Conservation (phyloP, 2,329 filamentous ascomycete genomes). For the Lasiodiplodia theobromae region DNA sequence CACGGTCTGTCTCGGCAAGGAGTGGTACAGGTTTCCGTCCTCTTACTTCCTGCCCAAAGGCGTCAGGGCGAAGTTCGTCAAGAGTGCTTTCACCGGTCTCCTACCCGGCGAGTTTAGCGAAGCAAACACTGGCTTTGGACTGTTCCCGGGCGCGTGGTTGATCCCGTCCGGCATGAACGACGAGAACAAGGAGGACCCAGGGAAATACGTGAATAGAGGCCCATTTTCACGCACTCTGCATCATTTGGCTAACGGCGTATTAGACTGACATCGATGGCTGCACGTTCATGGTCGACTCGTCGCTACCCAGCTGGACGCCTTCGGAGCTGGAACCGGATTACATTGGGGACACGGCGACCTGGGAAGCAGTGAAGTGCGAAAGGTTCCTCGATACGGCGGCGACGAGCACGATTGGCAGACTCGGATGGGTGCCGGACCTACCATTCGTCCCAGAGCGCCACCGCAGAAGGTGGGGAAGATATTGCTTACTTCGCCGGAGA, state of each 20-base stretch:
- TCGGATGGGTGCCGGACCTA: slow-evolving; percentile 81
- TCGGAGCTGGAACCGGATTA: slow-evolving; percentile 83
- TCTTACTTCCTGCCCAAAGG: slow-evolving; percentile 88
- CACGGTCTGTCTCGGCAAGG: slow-evolving; percentile 88
- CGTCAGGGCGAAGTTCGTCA: slow-evolving; percentile 87
- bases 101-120: slow-evolving; percentile 90
- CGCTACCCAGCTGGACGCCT: slow-evolving; percentile 67
- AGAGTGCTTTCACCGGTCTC: slow-evolving; percentile 86
- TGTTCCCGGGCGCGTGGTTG: slow-evolving; percentile 85
- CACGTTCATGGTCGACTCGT: slow-evolving; percentile 86
- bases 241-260: slow-evolving; percentile 32
- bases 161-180: slow-evolving; percentile 89
- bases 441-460: slow-evolving; percentile 72
- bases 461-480: slow-evolving; percentile 81
- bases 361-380: slow-evolving; percentile 78
- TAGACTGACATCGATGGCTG: slow-evolving; percentile 75
- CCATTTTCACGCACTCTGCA: background rate
- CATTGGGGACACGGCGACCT: slow-evolving; percentile 73
- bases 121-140: slow-evolving; percentile 70
- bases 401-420: slow-evolving; percentile 76
- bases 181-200: slow-evolving; percentile 81
- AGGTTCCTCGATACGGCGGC: slow-evolving; percentile 80
- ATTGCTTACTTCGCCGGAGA: slow-evolving; percentile 77
- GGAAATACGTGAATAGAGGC: slow-evolving; percentile 76
- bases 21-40: slow-evolving; percentile 97